These are phyloP conservation scores for Bertia moriformis DNA, from an alignment of 2,329 filamentous ascomycete species.

Conservation along the genomic window DNA sequence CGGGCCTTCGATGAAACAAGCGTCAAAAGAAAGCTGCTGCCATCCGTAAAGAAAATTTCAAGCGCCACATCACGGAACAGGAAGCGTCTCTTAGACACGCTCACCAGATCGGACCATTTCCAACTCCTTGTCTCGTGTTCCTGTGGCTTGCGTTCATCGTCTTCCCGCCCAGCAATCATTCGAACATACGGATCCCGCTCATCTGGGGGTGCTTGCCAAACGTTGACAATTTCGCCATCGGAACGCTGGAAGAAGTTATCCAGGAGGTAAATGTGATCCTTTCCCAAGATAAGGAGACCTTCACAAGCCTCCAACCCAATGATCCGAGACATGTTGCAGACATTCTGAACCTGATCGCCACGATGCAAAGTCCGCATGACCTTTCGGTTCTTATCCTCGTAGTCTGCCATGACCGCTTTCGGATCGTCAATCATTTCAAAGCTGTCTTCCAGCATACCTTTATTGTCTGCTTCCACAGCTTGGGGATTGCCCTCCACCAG, in stretches of 20 bases:
- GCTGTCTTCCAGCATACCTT: constrained; percentile 58
- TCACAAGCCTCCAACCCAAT: constrained; percentile 87
- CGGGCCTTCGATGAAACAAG: constrained; percentile 59
- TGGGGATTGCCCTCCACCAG: not conserved
- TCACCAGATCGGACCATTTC: constrained; percentile 89
- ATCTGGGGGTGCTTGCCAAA: constrained; percentile 80
- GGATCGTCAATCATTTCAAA: constrained; percentile 85
- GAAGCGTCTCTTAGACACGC: constrained; percentile 88
- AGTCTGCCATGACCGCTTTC: constrained; percentile 39
- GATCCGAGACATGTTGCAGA: constrained; percentile 90
- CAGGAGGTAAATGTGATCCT: constrained; percentile 82
- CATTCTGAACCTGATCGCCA: constrained; percentile 80
- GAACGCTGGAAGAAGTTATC: constrained; percentile 92
- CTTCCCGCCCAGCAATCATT: constrained; percentile 65
- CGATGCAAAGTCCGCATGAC: constrained; percentile 87
- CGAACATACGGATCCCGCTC: constrained; percentile 92
- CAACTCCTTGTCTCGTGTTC: constrained; percentile 80
- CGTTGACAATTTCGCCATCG: constrained; percentile 92
- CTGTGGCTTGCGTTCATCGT: constrained; percentile 41
- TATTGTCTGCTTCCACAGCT: constrained; percentile 6
- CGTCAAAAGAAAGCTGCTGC: constrained; percentile 83
- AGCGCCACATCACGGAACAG: constrained; percentile 88
- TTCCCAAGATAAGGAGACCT: constrained; percentile 82
- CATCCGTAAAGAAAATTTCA: constrained; percentile 96
- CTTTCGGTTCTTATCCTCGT: constrained; percentile 95